Evolutionary conservation across 768 basidiomycete species (phyloP), one percentile per base, ranked within the genome.

Genomic region (Mycena crocata): DNA sequence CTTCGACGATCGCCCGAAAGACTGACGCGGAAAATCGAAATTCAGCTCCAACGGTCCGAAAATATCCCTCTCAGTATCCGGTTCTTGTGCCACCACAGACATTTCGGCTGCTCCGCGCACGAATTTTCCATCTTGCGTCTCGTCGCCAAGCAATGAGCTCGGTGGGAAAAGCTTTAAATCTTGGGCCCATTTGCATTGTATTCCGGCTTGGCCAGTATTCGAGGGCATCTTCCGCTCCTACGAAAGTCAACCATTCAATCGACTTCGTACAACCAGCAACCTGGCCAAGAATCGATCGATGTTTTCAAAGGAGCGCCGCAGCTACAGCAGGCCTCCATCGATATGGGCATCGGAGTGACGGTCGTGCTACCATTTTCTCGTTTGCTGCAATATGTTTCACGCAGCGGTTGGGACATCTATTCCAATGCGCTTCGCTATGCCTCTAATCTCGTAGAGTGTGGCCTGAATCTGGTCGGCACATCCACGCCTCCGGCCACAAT

Each of bases 401-500:
- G 34, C 28, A 46, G 23, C 39, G 15, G 57, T n/a, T 66, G 57
- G 57, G 19, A 19, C 9, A 2, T 14, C 12, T 39, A 58, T 5
- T 23, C 52, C 49, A 17, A 44, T 3, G 15, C n/a, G 26, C 64
- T 66, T 12, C 28, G 19, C 15, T 54, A 34, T 30, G 39, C 57
- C 10, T 40, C 30, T 24, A 59, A 55, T 39, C 50, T 66, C 15
- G 57, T 59, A 6, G 64, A 66, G 7, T 66, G 64, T 26, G 57
- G 17, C 10, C 24, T 46, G 51, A n/a, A 45, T 1, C n/a, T 54
- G 9, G n/a, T 13, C 28, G 6, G 21, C 12, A 45, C 32, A n/a
- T 34, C 39, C n/a, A 39, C 30, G 14, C 46, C 46, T 7, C 46
- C 55, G 19, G 15, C 23, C 32, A 45, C 32, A 8, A 34, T 39